phyloP scores from a whole-genome alignment of 139 green algal genomes.

The Pleodorina starrii region DNA sequence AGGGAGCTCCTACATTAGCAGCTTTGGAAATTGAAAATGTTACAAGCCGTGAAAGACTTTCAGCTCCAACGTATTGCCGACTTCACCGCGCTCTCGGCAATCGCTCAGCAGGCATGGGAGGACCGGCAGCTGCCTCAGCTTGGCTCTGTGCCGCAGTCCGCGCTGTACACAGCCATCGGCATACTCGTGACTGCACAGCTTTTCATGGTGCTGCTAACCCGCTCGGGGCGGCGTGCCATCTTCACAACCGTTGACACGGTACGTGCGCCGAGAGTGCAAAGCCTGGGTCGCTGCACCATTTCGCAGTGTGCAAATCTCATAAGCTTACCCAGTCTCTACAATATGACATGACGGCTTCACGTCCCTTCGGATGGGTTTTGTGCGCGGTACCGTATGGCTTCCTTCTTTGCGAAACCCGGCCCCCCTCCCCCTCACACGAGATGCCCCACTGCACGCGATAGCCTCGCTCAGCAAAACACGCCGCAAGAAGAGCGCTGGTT shows the following conservation, averaged over 20 bases:
- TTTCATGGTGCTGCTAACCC: background rate
- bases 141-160: background rate
- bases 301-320: no score
- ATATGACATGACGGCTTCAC: no score
- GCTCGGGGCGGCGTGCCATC: background rate
- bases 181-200: background rate
- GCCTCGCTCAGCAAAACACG: no score
- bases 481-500: no score
- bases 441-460: no score
- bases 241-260: conserved; percentile 35
- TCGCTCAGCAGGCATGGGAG: background rate
- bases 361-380: no score
- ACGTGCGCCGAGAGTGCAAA: background rate
- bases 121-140: background rate
- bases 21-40: background rate
- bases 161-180: background rate
- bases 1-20: background rate
- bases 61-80: conserved; percentile 11
- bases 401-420: no score
- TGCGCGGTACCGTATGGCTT: no score
- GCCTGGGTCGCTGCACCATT: no score
- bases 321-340: no score
- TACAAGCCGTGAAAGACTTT: conserved; percentile 24
- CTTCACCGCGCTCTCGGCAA: background rate
- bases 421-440: no score